These are phyloP conservation scores for Scleroderma bovista DNA, from an alignment of 768 basidiomycete species.

Conservation along the genomic window DNA sequence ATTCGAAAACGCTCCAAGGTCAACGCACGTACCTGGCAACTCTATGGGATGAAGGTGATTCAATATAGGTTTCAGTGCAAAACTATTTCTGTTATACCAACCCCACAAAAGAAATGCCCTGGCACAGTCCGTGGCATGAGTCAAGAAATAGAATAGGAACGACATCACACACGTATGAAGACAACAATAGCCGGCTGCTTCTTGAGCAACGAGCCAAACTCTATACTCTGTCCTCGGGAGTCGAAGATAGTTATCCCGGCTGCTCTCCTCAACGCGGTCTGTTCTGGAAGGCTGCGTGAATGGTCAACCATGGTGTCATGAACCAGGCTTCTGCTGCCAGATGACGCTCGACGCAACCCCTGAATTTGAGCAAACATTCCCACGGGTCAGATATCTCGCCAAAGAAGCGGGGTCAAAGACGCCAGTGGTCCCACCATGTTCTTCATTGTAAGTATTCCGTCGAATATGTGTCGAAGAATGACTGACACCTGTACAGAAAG, in stretches of 20 bases:
- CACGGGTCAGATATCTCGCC: too few relatives aligned
- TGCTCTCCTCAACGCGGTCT: slow-evolving; percentile 31
- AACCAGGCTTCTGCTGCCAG: too few relatives aligned
- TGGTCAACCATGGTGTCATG: slow-evolving; percentile 1
- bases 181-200: slow-evolving; percentile 55
- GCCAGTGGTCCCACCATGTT: slow-evolving; percentile 42
- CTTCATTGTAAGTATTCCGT: slow-evolving; percentile 54
- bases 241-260: slow-evolving; percentile 40
- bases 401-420: background rate
- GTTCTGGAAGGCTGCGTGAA: slow-evolving; percentile 25
- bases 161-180: slow-evolving; percentile 46
- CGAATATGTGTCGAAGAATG: background rate
- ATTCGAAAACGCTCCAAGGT: background rate
- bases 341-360: background rate
- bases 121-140: background rate
- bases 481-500: slow-evolving; percentile 55
- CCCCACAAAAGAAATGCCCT: slow-evolving; percentile 68
- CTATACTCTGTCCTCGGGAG: slow-evolving; percentile 38
- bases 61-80: background rate
- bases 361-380: too few relatives aligned
- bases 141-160: background rate
- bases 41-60: slow-evolving; percentile 17
- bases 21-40: slow-evolving; percentile 35
- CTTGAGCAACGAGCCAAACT: slow-evolving; percentile 48
- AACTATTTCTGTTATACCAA: slow-evolving; percentile 23